phyloP scores from a whole-genome alignment of 768 basidiomycete species.

The Pisolithus tinctorius region DNA sequence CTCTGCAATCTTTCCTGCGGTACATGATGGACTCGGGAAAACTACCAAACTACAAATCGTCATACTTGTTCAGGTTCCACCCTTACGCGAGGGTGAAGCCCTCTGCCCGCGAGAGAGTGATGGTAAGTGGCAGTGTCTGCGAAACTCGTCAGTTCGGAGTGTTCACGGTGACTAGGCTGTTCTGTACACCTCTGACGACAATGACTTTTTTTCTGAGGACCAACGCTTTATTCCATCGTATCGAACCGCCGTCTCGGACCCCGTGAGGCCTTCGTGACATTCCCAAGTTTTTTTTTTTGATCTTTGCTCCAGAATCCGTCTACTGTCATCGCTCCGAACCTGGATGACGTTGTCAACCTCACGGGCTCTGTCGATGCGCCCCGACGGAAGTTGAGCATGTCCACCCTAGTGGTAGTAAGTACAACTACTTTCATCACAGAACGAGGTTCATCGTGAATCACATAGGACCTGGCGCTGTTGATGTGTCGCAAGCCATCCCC shows the following conservation, averaged over 20 bases:
- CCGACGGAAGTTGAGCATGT: too few relatives aligned
- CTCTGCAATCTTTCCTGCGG: not conserved
- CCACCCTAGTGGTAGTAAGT: too few relatives aligned
- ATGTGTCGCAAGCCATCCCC: too few relatives aligned
- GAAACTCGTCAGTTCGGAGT: not conserved
- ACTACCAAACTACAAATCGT: conserved; percentile 6
- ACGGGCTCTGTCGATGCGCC: too few relatives aligned
- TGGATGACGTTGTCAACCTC: too few relatives aligned
- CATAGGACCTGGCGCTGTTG: too few relatives aligned
- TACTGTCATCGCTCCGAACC: too few relatives aligned
- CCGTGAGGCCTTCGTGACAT: not conserved
- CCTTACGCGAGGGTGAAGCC: conserved; percentile 7
- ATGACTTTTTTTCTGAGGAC: not conserved
- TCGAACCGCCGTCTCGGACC: not conserved
- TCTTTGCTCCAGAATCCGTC: too few relatives aligned
- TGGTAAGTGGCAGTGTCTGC: not conserved
- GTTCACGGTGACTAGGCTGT: not conserved
- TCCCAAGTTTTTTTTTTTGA: not conserved
- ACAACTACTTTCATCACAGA: too few relatives aligned
- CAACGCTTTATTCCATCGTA: not conserved
- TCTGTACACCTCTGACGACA: not conserved
- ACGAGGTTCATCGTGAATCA: too few relatives aligned
- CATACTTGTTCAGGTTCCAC: conserved; percentile 6
- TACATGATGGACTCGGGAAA: not conserved
- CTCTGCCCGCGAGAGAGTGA: conserved; percentile 3